phyloP scores from a whole-genome alignment of 306 rosid species.

The Carpinus viminea region DNA sequence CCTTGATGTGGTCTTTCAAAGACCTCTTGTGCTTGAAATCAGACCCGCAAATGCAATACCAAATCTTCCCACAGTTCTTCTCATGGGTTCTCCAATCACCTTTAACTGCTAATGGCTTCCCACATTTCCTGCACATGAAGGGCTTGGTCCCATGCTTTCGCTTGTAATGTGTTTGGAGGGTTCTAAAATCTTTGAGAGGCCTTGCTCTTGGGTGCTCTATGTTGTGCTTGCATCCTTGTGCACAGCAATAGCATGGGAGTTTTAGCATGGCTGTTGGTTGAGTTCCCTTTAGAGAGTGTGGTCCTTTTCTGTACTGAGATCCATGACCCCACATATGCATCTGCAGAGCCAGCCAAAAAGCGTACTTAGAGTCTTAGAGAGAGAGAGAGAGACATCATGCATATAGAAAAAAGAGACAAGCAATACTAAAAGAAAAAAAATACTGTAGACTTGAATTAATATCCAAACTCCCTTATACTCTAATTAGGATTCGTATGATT shows the following conservation, averaged over 20 bases:
- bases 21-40: constrained; percentile 76
- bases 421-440: too few species aligned
- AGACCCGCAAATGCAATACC: constrained; percentile 72
- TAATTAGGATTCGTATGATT: too few species aligned
- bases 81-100: constrained; percentile 81
- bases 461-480: too few species aligned
- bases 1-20: constrained; percentile 59
- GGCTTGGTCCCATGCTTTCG: constrained; percentile 69
- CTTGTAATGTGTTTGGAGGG: constrained; percentile 71
- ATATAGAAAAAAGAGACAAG: too few species aligned
- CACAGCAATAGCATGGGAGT: constrained; percentile 56
- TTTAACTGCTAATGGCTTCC: constrained; percentile 61
- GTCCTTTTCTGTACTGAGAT: constrained; percentile 59
- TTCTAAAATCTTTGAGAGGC: constrained; percentile 66
- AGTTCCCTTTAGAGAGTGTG: constrained; percentile 51
- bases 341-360: constrained; percentile 22
- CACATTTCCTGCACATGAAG: constrained; percentile 55
- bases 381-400: not conserved
- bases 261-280: constrained; percentile 53
- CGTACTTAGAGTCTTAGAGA: not conserved
- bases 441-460: too few species aligned
- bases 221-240: constrained; percentile 64
- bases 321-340: constrained; percentile 81
- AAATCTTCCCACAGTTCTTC: constrained; percentile 64
- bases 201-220: constrained; percentile 60